Evolutionary conservation across 163 green algal genomes (phyloP).

Genomic region (Coccomyxa subellipsoidea): DNA sequence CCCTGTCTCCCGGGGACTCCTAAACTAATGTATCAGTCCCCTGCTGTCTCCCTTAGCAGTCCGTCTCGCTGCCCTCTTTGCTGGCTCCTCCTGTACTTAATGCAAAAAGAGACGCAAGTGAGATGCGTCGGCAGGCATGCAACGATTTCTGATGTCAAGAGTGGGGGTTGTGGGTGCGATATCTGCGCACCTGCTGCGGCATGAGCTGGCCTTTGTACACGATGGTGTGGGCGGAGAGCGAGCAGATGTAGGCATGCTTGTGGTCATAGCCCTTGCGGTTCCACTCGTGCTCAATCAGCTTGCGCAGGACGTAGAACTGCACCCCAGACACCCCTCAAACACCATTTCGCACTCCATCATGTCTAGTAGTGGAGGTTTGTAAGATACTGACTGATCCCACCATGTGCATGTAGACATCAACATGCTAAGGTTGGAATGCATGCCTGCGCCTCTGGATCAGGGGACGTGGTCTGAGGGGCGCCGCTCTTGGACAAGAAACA

Average conservation of each 20-base stretch:
- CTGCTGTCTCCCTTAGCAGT: too few species aligned
- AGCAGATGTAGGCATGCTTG: slow-evolving; percentile 83
- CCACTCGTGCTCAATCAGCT: slow-evolving; percentile 70
- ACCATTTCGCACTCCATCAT: not conserved
- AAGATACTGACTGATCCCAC: not conserved
- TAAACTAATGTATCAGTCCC: too few species aligned
- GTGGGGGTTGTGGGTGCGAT: too few species aligned
- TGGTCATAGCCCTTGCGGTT: slow-evolving; percentile 43
- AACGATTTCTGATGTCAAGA: too few species aligned
- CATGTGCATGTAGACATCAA: not conserved
- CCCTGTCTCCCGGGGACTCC: too few species aligned
- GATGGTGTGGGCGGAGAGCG: slow-evolving; percentile 78
- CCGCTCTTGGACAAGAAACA: slow-evolving; percentile 47
- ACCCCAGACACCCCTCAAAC: not conserved
- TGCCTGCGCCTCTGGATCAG: slow-evolving; percentile 56
- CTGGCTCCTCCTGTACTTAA: too few species aligned
- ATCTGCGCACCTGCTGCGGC: slow-evolving; percentile 68
- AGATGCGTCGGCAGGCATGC: too few species aligned
- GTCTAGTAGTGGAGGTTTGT: not conserved
- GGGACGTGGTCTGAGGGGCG: slow-evolving; percentile 9
- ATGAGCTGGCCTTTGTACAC: slow-evolving; percentile 98
- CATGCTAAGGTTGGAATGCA: too few species aligned
- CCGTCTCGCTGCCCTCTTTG: too few species aligned
- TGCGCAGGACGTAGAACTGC: slow-evolving; percentile 87
- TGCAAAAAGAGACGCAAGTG: too few species aligned